Evolutionary conservation across 2,329 filamentous ascomycete species (phyloP), one percentile per base, ranked within the genome.

Genomic region (Xylaria sp.): DNA sequence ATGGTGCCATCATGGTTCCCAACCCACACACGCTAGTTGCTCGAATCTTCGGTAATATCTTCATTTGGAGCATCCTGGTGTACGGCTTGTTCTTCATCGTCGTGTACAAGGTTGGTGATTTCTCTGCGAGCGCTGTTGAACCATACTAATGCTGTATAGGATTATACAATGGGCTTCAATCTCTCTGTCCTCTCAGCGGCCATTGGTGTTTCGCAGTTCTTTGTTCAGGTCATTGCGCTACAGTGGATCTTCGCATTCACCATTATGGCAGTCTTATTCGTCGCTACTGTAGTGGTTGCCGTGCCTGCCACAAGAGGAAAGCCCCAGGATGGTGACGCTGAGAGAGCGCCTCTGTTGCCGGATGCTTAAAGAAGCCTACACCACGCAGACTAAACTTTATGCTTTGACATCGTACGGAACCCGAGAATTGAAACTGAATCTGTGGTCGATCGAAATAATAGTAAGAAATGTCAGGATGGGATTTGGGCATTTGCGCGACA

Each of bases 201-300:
- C 20, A 88, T 97, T 48, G 93, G 92, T 13, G 88, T 96, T 18
- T 87, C 89, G 15, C 94, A 97, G 79, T 90, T 97, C 81, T 82
- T 89, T 59, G 85, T 86, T 75, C 89, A 93, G 78, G 80, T 90
- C 67, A 84, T 97, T 72, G 92, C 93, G 7, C 84, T 97, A 71
- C 94, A 97, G 82, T 97, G 93, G 93, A 95, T 97, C 80, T 97
- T 97, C 78, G 92, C 93, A 39, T 96, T 97, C 76, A 84, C 89
- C 70, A 93, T 97, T 78, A 94, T 95, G 85, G 87, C 85, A 0
- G 78, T 92, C 30, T 86, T 97, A 61, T 91, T 96, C 78, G 78
- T 94, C 23, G 81, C 88, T 20, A 93, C 91, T 1, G 75, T 92
- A 2, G 80, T 86, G 18, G 83, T 93, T 60, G 90, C 88, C 2